Evolutionary conservation across 106 monocot species (phyloP).

Genomic region (Allium sativum): DNA sequence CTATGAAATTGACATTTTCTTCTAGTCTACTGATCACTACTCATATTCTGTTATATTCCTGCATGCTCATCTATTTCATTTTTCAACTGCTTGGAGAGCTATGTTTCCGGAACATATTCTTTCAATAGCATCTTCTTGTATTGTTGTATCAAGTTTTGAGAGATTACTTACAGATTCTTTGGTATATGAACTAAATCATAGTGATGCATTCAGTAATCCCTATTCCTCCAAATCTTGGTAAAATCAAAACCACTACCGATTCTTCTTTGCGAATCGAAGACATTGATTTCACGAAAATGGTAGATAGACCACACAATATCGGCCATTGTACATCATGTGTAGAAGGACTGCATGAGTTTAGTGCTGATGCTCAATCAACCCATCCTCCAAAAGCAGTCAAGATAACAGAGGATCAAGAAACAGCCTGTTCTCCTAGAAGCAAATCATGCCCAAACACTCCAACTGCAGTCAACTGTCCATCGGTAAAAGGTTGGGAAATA

Average conservation of each 20-base stretch:
- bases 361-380: neutral
- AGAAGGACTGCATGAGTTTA: neutral
- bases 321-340: neutral
- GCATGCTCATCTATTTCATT: too few species aligned
- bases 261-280: neutral
- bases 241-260: neutral
- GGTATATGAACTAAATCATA: too few species aligned
- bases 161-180: too few species aligned
- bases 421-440: neutral
- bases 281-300: constrained; percentile 1
- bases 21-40: too few species aligned
- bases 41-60: too few species aligned
- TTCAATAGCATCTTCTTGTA: too few species aligned
- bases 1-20: too few species aligned
- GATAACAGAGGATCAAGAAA: neutral
- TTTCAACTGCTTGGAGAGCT: too few species aligned
- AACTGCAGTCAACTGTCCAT: neutral
- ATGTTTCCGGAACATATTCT: too few species aligned
- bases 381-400: neutral
- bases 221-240: neutral
- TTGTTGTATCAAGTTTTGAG: too few species aligned
- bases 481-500: constrained; percentile 31
- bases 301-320: neutral
- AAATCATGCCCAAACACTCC: neutral
- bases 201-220: neutral